Conservation (phyloP, 371 early-diverging fungal genomes). For the Rhizopus arrhizus region DNA sequence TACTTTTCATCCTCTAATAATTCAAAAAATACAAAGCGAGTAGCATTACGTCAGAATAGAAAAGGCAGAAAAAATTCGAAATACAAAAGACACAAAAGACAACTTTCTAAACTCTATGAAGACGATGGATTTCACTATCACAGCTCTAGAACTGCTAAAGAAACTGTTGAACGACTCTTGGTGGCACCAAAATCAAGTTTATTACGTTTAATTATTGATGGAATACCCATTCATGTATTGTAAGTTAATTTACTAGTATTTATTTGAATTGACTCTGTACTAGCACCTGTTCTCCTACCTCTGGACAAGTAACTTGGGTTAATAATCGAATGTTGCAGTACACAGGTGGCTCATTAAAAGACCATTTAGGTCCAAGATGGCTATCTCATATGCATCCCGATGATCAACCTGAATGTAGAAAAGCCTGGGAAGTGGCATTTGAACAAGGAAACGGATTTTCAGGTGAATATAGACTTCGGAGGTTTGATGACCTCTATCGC, state of each 20-base stretch:
- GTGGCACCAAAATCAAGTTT: constrained; percentile 58
- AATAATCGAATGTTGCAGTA: constrained; percentile 64
- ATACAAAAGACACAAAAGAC: constrained; percentile 8
- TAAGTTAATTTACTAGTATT: constrained; percentile 35
- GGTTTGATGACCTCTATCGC: constrained; percentile 65
- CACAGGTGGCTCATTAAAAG: constrained; percentile 47
- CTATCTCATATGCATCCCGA: constrained; percentile 62
- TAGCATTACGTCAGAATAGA: not conserved
- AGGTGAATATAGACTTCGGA: constrained; percentile 59
- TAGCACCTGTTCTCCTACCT: constrained; percentile 59
- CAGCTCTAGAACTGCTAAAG: not conserved
- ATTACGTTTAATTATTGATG: constrained; percentile 63
- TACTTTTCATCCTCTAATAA: constrained; percentile 1
- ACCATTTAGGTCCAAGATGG: constrained; percentile 59
- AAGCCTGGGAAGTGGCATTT: constrained; percentile 60
- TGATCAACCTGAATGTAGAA: constrained; percentile 51
- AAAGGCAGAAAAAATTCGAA: constrained; percentile 6
- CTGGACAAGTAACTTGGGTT: constrained; percentile 64
- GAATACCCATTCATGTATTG: constrained; percentile 68
- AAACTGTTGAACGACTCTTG: constrained; percentile 33
- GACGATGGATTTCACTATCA: constrained; percentile 32
- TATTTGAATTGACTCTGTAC: not conserved
- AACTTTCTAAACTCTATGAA: constrained; percentile 6
- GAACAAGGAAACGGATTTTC: constrained; percentile 60
- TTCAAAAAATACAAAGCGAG: constrained; percentile 3